These are phyloP conservation scores for Nitzschia inconspicua DNA, from an alignment of 108 stramenopile genomes.

Conservation along the genomic window DNA sequence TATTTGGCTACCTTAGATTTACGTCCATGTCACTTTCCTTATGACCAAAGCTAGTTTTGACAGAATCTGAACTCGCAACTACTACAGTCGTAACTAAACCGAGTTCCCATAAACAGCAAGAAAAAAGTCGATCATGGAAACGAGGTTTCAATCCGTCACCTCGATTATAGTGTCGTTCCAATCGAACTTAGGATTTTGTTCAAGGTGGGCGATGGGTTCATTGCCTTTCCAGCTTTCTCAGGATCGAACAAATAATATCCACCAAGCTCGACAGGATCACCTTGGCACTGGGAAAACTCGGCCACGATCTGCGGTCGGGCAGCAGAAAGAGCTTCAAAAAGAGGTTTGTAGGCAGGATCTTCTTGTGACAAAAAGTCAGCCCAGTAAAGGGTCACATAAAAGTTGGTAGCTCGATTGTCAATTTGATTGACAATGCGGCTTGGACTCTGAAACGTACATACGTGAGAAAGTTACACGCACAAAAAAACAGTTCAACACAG, in stretches of 20 bases:
- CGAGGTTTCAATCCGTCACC: background rate
- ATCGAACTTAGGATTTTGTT: constrained; percentile 47
- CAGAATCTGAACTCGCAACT: no score
- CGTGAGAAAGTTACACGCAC: no score
- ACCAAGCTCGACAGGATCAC: constrained; percentile 84
- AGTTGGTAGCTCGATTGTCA: constrained; percentile 93
- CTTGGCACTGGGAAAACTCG: constrained; percentile 81
- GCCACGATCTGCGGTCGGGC: constrained; percentile 80
- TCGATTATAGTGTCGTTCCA: constrained; percentile 18
- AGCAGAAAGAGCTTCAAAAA: constrained; percentile 66
- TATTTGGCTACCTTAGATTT: no score
- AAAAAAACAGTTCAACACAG: no score
- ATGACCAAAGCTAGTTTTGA: no score
- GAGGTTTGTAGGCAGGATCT: constrained; percentile 70
- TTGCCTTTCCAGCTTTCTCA: constrained; percentile 67
- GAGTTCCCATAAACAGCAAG: no score
- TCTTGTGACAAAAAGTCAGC: constrained; percentile 86
- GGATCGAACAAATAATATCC: constrained; percentile 87
- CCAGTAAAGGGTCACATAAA: constrained; percentile 92
- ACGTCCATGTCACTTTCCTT: no score
- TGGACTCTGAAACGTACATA: no score
- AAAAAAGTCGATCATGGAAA: no score
- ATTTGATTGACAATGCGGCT: constrained; percentile 87
- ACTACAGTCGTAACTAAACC: no score
- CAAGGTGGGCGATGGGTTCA: constrained; percentile 83